Evolutionary conservation across 345 rosid genomes (phyloP).

Genomic region (Trapa bicornis): DNA sequence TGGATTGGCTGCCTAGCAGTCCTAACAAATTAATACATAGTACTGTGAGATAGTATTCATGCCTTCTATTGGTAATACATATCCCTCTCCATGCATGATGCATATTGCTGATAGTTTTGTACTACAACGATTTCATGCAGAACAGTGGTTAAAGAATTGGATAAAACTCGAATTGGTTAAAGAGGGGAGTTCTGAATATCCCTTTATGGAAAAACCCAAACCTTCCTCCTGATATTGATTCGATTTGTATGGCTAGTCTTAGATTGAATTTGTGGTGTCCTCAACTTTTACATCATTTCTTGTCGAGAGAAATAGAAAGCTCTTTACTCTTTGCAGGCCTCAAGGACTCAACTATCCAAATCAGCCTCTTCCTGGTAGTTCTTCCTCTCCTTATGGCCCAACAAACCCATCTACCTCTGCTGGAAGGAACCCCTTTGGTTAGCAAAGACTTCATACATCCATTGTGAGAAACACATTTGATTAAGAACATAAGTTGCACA

Average conservation of each 20-base stretch:
- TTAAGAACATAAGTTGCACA: constrained; percentile 14
- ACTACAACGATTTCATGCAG: not conserved
- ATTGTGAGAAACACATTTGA: constrained; percentile 69
- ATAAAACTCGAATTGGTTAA: not conserved
- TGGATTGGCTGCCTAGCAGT: not conserved
- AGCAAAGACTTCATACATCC: constrained; percentile 4
- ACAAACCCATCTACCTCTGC: constrained; percentile 33
- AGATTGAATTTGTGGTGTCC: not conserved
- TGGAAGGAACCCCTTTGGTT: constrained; percentile 69
- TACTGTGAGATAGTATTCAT: not conserved
- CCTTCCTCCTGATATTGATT: not conserved
- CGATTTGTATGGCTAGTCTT: not conserved
- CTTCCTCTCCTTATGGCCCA: constrained; percentile 7
- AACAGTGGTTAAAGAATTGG: not conserved
- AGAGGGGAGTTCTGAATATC: not conserved
- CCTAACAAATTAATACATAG: not conserved
- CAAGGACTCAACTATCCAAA: constrained; percentile 27
- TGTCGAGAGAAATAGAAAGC: not conserved
- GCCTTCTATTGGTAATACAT: not conserved
- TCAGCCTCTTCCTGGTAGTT: constrained; percentile 32
- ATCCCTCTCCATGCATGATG: not conserved
- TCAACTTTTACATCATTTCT: not conserved
- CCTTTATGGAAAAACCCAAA: not conserved
- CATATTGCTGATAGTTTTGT: not conserved
- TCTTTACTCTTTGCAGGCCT: constrained; percentile 17